These are phyloP conservation scores for Pichia phayaonensis DNA, from an alignment of 805 yeast species.

Conservation along the genomic window DNA sequence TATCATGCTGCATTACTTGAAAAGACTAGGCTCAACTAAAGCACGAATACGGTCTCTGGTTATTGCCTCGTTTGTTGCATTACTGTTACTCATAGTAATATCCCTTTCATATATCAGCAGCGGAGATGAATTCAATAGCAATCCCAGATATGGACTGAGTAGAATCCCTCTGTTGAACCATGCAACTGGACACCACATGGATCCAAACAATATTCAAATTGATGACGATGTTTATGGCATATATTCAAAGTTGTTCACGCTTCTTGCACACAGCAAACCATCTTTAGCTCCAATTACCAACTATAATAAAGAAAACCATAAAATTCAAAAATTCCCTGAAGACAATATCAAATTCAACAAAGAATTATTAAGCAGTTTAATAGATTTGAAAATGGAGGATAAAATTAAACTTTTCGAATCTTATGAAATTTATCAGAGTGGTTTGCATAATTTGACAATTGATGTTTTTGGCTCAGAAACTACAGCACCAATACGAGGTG, in stretches of 20 bases:
- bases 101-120: too few species aligned
- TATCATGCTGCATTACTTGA: too few species aligned
- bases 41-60: too few species aligned
- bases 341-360: slow-evolving; percentile 18
- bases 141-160: background rate
- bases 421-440: slow-evolving; percentile 11
- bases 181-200: too few species aligned
- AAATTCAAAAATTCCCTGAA: slow-evolving; percentile 34
- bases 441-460: slow-evolving; percentile 31
- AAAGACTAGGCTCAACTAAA: too few species aligned
- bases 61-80: too few species aligned
- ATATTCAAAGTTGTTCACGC: slow-evolving; percentile 19
- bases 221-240: background rate
- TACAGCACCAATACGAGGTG: slow-evolving; percentile 5
- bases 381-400: background rate
- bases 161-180: background rate
- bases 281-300: slow-evolving; percentile 33
- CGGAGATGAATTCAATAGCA: background rate
- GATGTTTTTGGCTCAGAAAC: slow-evolving; percentile 22
- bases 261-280: slow-evolving; percentile 26
- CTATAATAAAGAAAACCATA: slow-evolving; percentile 29
- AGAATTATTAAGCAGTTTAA: background rate
- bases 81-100: too few species aligned
- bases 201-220: background rate
- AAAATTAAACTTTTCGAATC: slow-evolving; percentile 15